Base-by-base conservation (phyloP, 169 alveolate species). In the Plasmodium relictum region DNA sequence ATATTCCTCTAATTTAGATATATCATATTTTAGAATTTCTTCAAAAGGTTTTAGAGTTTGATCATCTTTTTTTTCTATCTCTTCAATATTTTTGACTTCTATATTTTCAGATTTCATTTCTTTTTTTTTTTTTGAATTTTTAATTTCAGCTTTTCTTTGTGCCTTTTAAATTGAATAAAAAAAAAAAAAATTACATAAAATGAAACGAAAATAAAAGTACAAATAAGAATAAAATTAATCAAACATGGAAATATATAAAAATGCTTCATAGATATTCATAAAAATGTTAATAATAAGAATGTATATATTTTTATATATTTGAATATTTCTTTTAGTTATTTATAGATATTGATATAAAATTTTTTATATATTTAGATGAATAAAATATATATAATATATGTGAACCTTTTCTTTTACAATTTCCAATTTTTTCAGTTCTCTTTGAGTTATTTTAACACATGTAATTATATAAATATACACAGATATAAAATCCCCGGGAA, bases 391-490 rank as follows among this genome's bases (percentile, higher is more conserved):
- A 8, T 24, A 59, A 0, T 59, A 2, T 16, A 39, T 56, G 6
- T 48, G 48, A 20, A 78, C 89, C 89, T 78, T 78, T 39, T 78
- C 89, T 16, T 65, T 62, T 37, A 50, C 22, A 22, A 78, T 65
- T 26, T 78, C 89, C 58, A 78, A 63, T 39, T 78, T 78, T 2
- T 68, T 44, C 6, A 78, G 7, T 26, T 78, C 89, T 26, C 89
- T 42, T 26, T 78, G 89, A 18, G 89, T 78, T n/a, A 78, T 63
- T 69, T 78, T 78, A 20, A 78, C 89, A 31, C 89, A 78, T 6
- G 89, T 78, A 9, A 78, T 78, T 6, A 78, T 78, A 42, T 78
- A 78, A 4, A 78, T 78, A 26, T 78, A 78, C 0, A 54, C 74
- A 3, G 89, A 78, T 16, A 78, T 65, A 18, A 78, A 78, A 5